Conservation (phyloP, 1,284 basidiomycete genomes). For the Apiotrichum laibachii region DNA sequence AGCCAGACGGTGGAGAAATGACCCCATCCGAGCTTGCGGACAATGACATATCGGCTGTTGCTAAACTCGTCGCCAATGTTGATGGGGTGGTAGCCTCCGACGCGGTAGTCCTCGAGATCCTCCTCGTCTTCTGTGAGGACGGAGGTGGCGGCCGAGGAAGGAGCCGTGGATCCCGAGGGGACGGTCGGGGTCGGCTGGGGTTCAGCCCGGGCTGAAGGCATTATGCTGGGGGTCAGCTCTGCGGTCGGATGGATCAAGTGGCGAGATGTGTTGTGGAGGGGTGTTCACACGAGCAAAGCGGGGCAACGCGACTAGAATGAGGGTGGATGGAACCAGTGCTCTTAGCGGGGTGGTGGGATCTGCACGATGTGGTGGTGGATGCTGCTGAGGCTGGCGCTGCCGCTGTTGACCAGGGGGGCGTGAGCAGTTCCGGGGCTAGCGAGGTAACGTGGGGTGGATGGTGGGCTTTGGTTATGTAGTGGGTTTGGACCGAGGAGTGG, state of each 20-base stretch:
- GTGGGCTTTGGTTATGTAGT: too few relatives aligned
- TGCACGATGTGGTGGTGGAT: too few relatives aligned
- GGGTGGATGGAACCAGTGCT: too few relatives aligned
- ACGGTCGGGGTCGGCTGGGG: conserved; percentile 12
- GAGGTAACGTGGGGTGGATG: too few relatives aligned
- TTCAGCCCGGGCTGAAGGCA: conserved; percentile 19
- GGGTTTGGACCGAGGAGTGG: too few relatives aligned
- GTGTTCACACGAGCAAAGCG: too few relatives aligned
- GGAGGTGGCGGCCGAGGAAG: conserved; percentile 41
- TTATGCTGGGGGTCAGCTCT: conserved; percentile 3
- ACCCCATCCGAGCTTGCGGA: conserved; percentile 95
- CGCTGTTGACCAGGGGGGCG: too few relatives aligned
- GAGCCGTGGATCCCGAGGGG: conserved; percentile 24
- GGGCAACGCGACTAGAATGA: too few relatives aligned
- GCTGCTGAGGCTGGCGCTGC: too few relatives aligned
- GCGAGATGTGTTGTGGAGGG: too few relatives aligned
- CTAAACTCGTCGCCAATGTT: conserved; percentile 92
- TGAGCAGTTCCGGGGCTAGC: too few relatives aligned
- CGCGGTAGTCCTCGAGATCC: conserved; percentile 68
- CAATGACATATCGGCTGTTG: conserved; percentile 82
- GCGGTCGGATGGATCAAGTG: background rate
- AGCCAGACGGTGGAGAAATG: conserved; percentile 97
- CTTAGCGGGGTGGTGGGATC: too few relatives aligned
- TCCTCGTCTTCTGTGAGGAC: conserved; percentile 53
- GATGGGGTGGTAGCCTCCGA: conserved; percentile 92